Base-by-base conservation (phyloP, 176 grass and related monocot genomes). In the Musa itinerans region DNA sequence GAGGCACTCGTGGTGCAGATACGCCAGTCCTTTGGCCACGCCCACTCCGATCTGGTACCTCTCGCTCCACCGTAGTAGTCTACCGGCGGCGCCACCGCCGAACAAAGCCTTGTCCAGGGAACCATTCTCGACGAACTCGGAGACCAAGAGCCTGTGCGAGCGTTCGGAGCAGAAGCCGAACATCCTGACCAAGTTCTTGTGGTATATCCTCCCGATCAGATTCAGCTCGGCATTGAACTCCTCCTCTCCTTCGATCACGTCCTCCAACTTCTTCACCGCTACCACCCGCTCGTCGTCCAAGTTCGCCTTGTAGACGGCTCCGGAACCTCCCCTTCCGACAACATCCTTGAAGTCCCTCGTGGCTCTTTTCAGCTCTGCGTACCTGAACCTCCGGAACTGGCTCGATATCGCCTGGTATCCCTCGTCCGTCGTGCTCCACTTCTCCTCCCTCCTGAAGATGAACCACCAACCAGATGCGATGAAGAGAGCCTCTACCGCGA, bases 1-100 rank as follows among this genome's bases (percentile, higher is more conserved):
- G 1, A 91, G 85, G 65, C 92, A 95, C 58, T 88, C 85, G 23
- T 89, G 86, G 22, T 95, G 92, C 21, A 95, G 85, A 70, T 91
- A 89, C 2, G 84, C 84, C 20, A 89, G 21, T 16, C 84, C 87
- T 77, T 87, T 85, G 2, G 69, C 82, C 0, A 89, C 76, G 1
- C 87, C 83, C 21, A 91, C 29, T 13, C 88, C 86, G 8, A 91
- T 89, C 54, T 81, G 86, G 73, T 59, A 89, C 58, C 87, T 87
- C 69, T 79, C 17, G 2, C 19, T 72, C 87, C 90, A 89, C 50
- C 69, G 17, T 14, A 92, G 76, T 53, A 80, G 15, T 55, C 3
- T 8, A 65, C 11, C 23, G 11, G 17, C 71, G 2, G 55, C 17
- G 17, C 85, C 55, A 7, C 17, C 10, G 66, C 63, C 27, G 70